phyloP scores from a whole-genome alignment of 2,329 filamentous ascomycete species.

The Aspergillus arachidicola region DNA sequence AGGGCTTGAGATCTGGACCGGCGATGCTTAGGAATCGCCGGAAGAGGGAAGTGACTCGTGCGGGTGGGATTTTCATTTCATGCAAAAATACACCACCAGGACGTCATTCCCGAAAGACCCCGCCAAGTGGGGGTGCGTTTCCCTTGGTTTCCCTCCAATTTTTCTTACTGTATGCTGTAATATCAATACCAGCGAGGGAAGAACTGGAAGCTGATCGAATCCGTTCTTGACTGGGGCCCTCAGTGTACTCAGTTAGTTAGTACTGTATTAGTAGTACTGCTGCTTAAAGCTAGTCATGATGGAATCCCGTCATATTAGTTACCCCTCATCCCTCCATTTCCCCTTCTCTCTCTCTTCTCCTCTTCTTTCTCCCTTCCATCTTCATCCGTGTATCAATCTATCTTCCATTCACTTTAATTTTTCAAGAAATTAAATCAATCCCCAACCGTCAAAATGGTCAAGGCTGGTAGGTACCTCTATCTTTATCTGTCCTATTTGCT shows the following conservation, averaged over 20 bases:
- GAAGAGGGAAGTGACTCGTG: slow-evolving; percentile 1
- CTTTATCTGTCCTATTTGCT: slow-evolving; percentile 20
- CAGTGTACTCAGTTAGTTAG: background rate
- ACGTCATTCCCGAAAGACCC: slow-evolving; percentile 29
- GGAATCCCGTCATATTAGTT: slow-evolving; percentile 2
- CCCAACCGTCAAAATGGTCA: slow-evolving; percentile 85
- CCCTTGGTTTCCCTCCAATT: background rate
- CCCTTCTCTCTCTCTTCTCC: slow-evolving; percentile 25
- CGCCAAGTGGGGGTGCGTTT: slow-evolving; percentile 19
- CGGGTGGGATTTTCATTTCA: background rate
- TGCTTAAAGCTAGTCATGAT: background rate
- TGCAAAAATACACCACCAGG: slow-evolving; percentile 13
- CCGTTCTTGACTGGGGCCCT: background rate
- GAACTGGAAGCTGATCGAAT: slow-evolving; percentile 18
- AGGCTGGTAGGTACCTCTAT: slow-evolving; percentile 73
- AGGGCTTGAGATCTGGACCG: slow-evolving; percentile 10
- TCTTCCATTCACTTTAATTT: slow-evolving; percentile 13
- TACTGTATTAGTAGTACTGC: background rate
- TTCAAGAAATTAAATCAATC: slow-evolving; percentile 32
- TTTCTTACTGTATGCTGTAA: background rate
- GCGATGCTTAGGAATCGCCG: slow-evolving; percentile 23
- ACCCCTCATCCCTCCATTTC: slow-evolving; percentile 21
- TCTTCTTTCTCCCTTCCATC: slow-evolving; percentile 23
- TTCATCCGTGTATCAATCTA: slow-evolving; percentile 12
- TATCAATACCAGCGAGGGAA: slow-evolving; percentile 2